These are phyloP conservation scores for Hamigera avellanea DNA, from an alignment of 495 filamentous ascomycete genomes.

Conservation along the genomic window DNA sequence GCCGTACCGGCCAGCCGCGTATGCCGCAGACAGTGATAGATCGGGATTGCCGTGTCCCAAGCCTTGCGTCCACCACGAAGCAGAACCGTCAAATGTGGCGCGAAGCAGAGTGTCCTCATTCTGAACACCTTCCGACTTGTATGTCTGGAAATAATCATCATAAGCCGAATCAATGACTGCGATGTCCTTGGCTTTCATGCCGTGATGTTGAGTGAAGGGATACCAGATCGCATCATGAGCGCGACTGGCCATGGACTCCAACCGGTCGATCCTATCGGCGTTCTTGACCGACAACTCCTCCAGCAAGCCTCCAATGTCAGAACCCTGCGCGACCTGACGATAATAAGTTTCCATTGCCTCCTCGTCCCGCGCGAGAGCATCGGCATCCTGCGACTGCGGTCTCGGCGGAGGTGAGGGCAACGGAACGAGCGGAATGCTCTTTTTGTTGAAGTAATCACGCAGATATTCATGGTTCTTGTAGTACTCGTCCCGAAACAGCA, in stretches of 20 bases:
- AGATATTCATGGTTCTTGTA: slow-evolving; percentile 59
- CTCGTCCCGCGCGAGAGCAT: slow-evolving; percentile 32
- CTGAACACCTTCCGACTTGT: slow-evolving; percentile 11
- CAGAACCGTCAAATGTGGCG: slow-evolving; percentile 64
- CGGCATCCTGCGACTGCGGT: slow-evolving; percentile 13
- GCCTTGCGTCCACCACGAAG: slow-evolving; percentile 82
- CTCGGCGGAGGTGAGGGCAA: slow-evolving; percentile 41
- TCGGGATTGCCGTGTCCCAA: slow-evolving; percentile 61
- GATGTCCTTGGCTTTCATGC: slow-evolving; percentile 45
- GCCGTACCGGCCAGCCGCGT: slow-evolving; percentile 72
- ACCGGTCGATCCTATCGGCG: slow-evolving; percentile 32
- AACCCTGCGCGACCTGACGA: slow-evolving; percentile 15
- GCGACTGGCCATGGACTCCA: slow-evolving; percentile 45
- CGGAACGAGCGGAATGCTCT: slow-evolving; percentile 41
- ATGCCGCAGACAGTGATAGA: slow-evolving; percentile 57
- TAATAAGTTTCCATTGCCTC: slow-evolving; percentile 52
- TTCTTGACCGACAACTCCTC: slow-evolving; percentile 39
- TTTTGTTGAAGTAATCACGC: slow-evolving; percentile 45
- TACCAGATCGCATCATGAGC: slow-evolving; percentile 62
- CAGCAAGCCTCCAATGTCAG: slow-evolving; percentile 27
- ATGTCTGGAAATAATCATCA: slow-evolving; percentile 61
- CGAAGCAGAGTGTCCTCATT: slow-evolving; percentile 21
- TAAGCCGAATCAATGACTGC: slow-evolving; percentile 63
- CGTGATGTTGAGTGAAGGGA: slow-evolving; percentile 69
- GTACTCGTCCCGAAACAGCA: slow-evolving; percentile 48